These are phyloP conservation scores for Amauroascus niger DNA, from an alignment of 2,329 filamentous ascomycete genomes.

Conservation along the genomic window DNA sequence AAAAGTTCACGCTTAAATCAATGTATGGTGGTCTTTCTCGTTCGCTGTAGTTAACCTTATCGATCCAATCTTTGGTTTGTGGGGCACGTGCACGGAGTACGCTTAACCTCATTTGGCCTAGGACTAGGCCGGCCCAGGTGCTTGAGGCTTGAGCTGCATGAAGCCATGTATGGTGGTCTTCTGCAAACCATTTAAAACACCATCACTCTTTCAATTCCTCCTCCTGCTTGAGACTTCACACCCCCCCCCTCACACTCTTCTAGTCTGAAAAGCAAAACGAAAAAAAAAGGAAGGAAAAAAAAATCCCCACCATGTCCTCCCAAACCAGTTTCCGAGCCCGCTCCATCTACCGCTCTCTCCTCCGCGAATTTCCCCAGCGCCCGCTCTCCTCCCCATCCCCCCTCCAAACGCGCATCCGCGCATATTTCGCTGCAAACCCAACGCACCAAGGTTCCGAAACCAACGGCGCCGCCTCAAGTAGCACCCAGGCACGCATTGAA, in stretches of 20 bases:
- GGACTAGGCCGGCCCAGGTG: too few relatives aligned
- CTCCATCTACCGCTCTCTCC: slow-evolving; percentile 74
- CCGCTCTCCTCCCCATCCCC: slow-evolving; percentile 54
- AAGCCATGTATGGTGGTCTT: too few relatives aligned
- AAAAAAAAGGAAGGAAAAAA: neutral
- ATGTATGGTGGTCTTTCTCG: neutral
- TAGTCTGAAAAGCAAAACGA: too few relatives aligned
- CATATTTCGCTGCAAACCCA: slow-evolving; percentile 45
- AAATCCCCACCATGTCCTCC: slow-evolving; percentile 9
- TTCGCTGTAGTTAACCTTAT: neutral
- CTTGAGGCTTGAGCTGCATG: too few relatives aligned
- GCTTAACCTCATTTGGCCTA: too few relatives aligned
- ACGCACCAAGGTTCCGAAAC: slow-evolving; percentile 14
- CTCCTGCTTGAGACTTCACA: too few relatives aligned
- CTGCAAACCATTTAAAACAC: too few relatives aligned
- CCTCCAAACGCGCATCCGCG: slow-evolving; percentile 60
- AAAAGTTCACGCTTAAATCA: neutral
- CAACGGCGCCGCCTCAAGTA: slow-evolving; percentile 18
- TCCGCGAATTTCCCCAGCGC: slow-evolving; percentile 77
- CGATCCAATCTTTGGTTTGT: too few relatives aligned
- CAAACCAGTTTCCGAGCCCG: slow-evolving; percentile 42
- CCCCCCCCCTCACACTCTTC: too few relatives aligned
- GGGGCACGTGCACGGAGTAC: too few relatives aligned
- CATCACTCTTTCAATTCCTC: too few relatives aligned
- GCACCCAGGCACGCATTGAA: slow-evolving; percentile 31